These are phyloP conservation scores for Paragyromitra xinjiangensis DNA, from an alignment of 495 filamentous ascomycete species.

Conservation along the genomic window DNA sequence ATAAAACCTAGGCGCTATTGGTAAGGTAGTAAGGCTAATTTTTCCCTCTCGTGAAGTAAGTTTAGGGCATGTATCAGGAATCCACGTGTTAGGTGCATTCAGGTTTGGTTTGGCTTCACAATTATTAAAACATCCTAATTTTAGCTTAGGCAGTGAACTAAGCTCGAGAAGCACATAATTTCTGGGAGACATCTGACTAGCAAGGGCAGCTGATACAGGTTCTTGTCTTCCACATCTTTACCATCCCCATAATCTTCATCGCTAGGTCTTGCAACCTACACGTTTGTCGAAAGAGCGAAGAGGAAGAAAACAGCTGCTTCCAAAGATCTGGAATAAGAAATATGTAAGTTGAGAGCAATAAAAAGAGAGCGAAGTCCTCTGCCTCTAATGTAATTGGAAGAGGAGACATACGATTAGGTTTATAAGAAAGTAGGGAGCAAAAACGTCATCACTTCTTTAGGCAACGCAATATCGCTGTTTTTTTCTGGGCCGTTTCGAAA, in stretches of 20 bases:
- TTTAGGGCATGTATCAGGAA: background rate
- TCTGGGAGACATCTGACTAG: too few species aligned
- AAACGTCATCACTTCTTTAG: background rate
- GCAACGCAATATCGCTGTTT: constrained; percentile 6
- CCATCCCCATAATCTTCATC: background rate
- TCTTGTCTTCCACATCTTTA: too few species aligned
- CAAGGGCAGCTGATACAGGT: too few species aligned
- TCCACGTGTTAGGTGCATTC: background rate
- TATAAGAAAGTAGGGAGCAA: background rate
- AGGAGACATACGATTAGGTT: background rate
- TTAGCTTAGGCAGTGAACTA: constrained; percentile 1
- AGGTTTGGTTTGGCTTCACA: background rate
- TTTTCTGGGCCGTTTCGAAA: constrained; percentile 3
- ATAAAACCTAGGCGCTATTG: background rate
- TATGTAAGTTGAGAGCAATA: constrained; percentile 1
- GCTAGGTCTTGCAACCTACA: background rate
- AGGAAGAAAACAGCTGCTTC: background rate
- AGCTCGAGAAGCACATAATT: background rate
- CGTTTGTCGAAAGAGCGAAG: background rate
- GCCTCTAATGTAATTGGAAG: background rate
- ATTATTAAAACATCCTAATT: background rate
- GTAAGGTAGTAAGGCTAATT: background rate
- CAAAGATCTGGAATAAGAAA: constrained; percentile 1
- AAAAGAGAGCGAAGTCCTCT: background rate
- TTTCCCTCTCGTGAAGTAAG: background rate